Evolutionary conservation across 2,329 filamentous ascomycete species (phyloP).

Genomic region (Pseudophaeomoniella oleicola): DNA sequence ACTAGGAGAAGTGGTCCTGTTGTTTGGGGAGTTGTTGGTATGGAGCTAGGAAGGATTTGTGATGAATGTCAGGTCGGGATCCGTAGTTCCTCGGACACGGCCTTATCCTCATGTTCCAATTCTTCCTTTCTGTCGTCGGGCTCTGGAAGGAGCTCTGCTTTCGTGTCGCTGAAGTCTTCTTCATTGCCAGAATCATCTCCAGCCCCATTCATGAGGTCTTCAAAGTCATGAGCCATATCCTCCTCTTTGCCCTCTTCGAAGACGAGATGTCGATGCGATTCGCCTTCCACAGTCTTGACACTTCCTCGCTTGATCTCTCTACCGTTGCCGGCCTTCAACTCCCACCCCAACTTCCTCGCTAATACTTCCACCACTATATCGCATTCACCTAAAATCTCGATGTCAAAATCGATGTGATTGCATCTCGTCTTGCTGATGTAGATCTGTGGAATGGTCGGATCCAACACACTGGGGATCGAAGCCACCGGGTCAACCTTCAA

Average conservation of each 20-base stretch:
- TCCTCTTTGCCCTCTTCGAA: not conserved
- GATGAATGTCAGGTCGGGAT: too few relatives aligned
- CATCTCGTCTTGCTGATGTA: conserved; percentile 43
- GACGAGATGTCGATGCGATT: not conserved
- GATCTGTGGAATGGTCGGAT: conserved; percentile 70
- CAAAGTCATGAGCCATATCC: too few relatives aligned
- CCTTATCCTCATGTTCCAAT: too few relatives aligned
- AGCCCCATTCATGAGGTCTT: too few relatives aligned
- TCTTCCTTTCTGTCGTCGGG: too few relatives aligned
- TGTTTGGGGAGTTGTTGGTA: too few relatives aligned
- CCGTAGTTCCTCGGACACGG: too few relatives aligned
- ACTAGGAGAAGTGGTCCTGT: too few relatives aligned
- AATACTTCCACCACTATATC: conserved; percentile 82
- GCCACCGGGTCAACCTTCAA: conserved; percentile 92
- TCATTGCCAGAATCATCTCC: too few relatives aligned
- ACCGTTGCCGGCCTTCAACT: conserved; percentile 69
- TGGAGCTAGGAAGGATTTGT: too few relatives aligned
- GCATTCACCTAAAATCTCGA: conserved; percentile 90
- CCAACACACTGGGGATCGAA: conserved; percentile 72
- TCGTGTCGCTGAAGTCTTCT: too few relatives aligned
- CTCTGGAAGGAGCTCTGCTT: too few relatives aligned
- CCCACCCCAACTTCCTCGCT: conserved; percentile 68
- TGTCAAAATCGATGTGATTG: conserved; percentile 80
- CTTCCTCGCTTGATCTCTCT: conserved; percentile 49
- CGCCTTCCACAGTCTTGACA: conserved; percentile 34